Evolutionary conservation across 2,329 filamentous ascomycete genomes (phyloP).

Genomic region (Aurifilum marmelostoma): DNA sequence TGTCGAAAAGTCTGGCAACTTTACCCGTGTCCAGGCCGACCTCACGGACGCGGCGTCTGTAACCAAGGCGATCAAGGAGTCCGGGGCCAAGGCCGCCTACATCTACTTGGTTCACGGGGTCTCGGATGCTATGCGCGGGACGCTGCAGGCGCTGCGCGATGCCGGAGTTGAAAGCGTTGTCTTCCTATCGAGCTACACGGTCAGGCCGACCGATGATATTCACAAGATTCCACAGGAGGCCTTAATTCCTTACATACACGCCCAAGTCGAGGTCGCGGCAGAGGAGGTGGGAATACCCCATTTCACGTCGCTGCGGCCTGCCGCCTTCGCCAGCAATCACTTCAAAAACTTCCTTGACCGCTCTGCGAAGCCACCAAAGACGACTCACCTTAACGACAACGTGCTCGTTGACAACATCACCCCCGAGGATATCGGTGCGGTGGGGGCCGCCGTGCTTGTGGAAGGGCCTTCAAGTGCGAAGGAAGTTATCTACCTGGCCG

Average conservation of each 20-base stretch:
- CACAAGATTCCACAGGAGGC: conserved; percentile 35
- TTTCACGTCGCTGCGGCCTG: conserved; percentile 45
- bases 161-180: conserved; percentile 48
- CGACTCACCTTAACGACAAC: conserved; percentile 36
- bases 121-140: conserved; percentile 44
- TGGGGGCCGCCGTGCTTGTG: conserved; percentile 44
- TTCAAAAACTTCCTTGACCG: conserved; percentile 24
- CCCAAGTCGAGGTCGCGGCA: conserved; percentile 48
- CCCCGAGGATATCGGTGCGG: conserved; percentile 49
- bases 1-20: conserved; percentile 25
- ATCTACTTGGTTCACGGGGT: conserved; percentile 45
- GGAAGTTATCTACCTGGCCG: conserved; percentile 41
- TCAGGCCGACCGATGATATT: conserved; percentile 35
- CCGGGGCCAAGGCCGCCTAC: conserved; percentile 52
- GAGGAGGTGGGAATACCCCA: conserved; percentile 44
- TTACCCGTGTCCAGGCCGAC: conserved; percentile 42
- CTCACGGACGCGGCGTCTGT: conserved; percentile 47
- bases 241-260: conserved; percentile 46
- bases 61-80: conserved; percentile 42
- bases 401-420: conserved; percentile 46
- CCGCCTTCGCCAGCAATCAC: conserved; percentile 49
- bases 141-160: conserved; percentile 47
- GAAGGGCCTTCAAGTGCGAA: conserved; percentile 36
- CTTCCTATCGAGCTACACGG: conserved; percentile 46
- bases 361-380: conserved; percentile 32